Percentiles rank a stretch among this genome's conserved stretches.
Evolutionary conservation across 129 eudicot genomes (phyloP).

Genomic region (Cynara cardunculus): DNA sequence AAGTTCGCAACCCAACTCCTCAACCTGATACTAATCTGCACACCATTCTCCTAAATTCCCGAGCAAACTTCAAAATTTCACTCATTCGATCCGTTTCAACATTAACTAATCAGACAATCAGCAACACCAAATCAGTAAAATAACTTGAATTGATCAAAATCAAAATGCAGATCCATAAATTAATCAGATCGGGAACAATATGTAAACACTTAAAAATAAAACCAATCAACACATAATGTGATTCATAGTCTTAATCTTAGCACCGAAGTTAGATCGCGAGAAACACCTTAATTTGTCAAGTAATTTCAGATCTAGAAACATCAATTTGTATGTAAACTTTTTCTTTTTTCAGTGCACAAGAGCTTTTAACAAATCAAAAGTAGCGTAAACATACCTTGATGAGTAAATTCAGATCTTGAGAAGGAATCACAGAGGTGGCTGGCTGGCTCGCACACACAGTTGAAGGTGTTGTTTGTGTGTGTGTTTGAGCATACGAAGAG

Average conservation of each 20-base stretch:
- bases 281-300: neutral
- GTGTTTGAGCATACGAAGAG: slow-evolving; percentile 17
- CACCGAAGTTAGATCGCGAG: slow-evolving; percentile 29
- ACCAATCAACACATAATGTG: neutral
- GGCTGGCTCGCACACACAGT: slow-evolving; percentile 24
- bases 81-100: slow-evolving; percentile 11
- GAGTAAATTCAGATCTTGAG: slow-evolving; percentile 14
- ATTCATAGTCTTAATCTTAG: slow-evolving; percentile 7
- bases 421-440: slow-evolving; percentile 4
- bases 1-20: neutral
- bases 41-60: neutral
- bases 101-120: neutral
- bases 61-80: neutral
- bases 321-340: neutral
- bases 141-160: slow-evolving; percentile 4
- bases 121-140: neutral
- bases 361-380: neutral
- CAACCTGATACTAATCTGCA: slow-evolving; percentile 7
- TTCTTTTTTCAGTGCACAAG: neutral
- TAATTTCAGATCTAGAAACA: slow-evolving; percentile 25
- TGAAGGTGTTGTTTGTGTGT: slow-evolving; percentile 29
- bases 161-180: slow-evolving; percentile 39
- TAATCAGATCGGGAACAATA: slow-evolving; percentile 23
- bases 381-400: slow-evolving; percentile 15
- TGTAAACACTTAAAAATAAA: slow-evolving; percentile 7